Evolutionary conservation across 1,284 basidiomycete species (phyloP), one percentile per base, ranked within the genome.

Genomic region (Apiotrichum porosum): DNA sequence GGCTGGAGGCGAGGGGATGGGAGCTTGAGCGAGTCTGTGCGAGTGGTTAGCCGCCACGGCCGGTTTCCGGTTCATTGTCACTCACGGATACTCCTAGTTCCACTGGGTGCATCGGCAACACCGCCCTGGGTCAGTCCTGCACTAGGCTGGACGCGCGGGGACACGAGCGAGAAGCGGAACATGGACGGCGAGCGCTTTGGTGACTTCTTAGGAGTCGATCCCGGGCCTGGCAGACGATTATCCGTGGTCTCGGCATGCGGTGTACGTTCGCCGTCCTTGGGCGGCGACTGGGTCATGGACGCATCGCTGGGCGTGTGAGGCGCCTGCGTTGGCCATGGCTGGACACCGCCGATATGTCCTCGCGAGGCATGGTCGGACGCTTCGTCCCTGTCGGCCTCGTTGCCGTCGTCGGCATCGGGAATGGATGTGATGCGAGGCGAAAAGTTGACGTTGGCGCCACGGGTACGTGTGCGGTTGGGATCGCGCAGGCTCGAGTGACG

Each of bases 11-110:
- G 45, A 2, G 68, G 68, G 1, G 64, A 66, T 0, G 61, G 62
- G 1, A 69, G 40, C 3, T 58, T 57, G 42, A 66, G 50, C 9
- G 68, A 66, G 2, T 61, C 67, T 71, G 44, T 9, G 32, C 17
- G 17, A 30, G 28, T 9, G 17, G 37, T 47, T 21, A 44, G 48
- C 10, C 22, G 37, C 9, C 21, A 6, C 13, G 8, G 19, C 32
- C 1, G 8, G n/a, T n/a, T n/a, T n/a, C n/a, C n/a, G n/a, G n/a
- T n/a, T n/a, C n/a, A n/a, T n/a, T n/a, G 28, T 33, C 9, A 50
- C 53, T 51, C 35, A 55, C 53, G 21, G 28, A 55, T 45, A 14
- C 46, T 49, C 36, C 37, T 42, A 12, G 4, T 10, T 3, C 47
- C 37, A 12, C 45, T 49, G 6, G 53, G 53, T 18, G 53, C 53